Evolutionary conservation across 139 green algal genomes (phyloP), one percentile per base, ranked within the genome.

Genomic region (Spirogloea muscicola): DNA sequence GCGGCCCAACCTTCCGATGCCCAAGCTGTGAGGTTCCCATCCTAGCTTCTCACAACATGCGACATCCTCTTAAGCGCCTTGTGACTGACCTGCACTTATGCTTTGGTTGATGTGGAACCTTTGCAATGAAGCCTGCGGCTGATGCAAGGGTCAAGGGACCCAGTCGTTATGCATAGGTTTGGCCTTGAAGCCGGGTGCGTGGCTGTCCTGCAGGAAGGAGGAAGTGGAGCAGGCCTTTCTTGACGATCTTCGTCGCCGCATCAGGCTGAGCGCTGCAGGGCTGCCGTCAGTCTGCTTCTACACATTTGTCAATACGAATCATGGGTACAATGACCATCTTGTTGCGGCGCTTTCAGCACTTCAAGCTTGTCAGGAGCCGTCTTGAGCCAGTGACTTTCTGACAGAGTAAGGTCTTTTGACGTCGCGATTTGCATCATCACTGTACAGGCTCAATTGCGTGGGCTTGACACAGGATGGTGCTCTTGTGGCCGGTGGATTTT

Each of bases 271-370:
- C 39, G 71, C 33, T 7, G 58, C 77, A 3, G 68, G 65, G 16
- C 84, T 94, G 21, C 93, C 93, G 16, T 94, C 88, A 1, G 84
- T 83, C 58, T 86, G 74, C 77, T 93, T 96, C 83, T 94, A 91
- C 86, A 98, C 91, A 2, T 94, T 96, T 52, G 75, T 91, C 57
- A 96, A 97, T 86, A 89, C 89, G 6, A 80, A 91, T 41, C 81
- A 80, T 18, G 58, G 68, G 74, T 82, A 4, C 37, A 2, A 37
- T 1, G 46, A 55, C 21, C n/a, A 21, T 21, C 21, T 21, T 55
- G 46, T 55, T 21, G 21, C 46, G 46, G 21, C 21, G n/a, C 46
- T 55, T 55, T 55, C n/a, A 55, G 46, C 46, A 21, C n/a, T 21
- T n/a, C n/a, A 31, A 31, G 46, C 46, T n/a, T n/a, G 46, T 21